phyloP scores from a whole-genome alignment of 2,329 filamentous ascomycete species.

The Epichloe typhina region DNA sequence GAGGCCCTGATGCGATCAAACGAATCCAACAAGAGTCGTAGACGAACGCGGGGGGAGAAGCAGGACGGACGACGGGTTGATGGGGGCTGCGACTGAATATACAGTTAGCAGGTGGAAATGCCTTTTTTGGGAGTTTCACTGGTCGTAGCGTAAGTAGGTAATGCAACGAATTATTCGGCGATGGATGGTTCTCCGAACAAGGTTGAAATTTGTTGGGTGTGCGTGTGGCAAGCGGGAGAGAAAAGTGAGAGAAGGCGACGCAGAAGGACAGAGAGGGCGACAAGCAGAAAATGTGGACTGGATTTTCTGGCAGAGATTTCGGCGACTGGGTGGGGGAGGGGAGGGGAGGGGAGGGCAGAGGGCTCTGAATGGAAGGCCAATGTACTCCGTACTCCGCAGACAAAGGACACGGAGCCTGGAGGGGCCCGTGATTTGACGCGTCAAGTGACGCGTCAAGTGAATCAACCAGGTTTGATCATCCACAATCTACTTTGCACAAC shows the following conservation, averaged over 20 bases:
- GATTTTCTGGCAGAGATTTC: slow-evolving; percentile 9
- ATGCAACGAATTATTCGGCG: background rate
- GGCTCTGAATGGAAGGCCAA: background rate
- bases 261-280: slow-evolving; percentile 9
- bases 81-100: slow-evolving; percentile 9
- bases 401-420: background rate
- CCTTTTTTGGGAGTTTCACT: background rate
- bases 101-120: slow-evolving; percentile 6
- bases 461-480: too few relatives aligned
- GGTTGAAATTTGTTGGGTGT: slow-evolving; percentile 2
- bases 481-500: too few relatives aligned
- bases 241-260: slow-evolving; percentile 1
- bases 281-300: slow-evolving; percentile 6
- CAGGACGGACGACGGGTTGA: background rate
- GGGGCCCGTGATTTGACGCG: background rate
- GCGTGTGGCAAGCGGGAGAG: background rate
- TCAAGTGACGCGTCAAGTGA: background rate
- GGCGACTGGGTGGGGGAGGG: background rate
- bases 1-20: background rate
- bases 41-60: background rate
- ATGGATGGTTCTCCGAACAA: slow-evolving; percentile 4
- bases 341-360: too few relatives aligned
- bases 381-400: background rate
- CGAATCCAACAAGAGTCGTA: background rate
- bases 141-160: background rate